Conservation (phyloP, 2,329 filamentous ascomycete genomes). For the Lachnellula arida region DNA sequence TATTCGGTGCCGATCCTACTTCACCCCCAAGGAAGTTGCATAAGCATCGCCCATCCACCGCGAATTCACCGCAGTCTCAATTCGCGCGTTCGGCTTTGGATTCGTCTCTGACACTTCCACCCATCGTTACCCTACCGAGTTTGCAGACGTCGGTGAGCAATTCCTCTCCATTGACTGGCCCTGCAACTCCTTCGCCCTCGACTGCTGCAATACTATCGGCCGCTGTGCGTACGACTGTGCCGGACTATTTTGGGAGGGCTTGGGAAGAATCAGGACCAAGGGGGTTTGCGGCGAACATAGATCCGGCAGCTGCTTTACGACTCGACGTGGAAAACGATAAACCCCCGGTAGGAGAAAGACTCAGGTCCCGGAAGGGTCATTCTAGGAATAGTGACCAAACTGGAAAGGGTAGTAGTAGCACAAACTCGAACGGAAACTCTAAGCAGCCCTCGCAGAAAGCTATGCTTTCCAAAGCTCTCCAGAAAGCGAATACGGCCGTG, state of each 20-base stretch:
- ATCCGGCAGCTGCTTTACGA: slow-evolving; percentile 12
- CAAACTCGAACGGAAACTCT: slow-evolving; percentile 32
- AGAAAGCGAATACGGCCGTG: slow-evolving; percentile 94
- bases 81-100: slow-evolving; percentile 15
- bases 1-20: slow-evolving; percentile 12
- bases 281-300: slow-evolving; percentile 20
- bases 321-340: not conserved
- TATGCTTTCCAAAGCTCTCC: slow-evolving; percentile 92
- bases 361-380: slow-evolving; percentile 32
- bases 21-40: slow-evolving; percentile 24
- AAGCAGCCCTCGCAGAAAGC: slow-evolving; percentile 75
- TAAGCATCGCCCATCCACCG: slow-evolving; percentile 23
- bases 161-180: slow-evolving; percentile 26
- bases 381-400: slow-evolving; percentile 43
- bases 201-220: slow-evolving; percentile 32
- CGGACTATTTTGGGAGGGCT: slow-evolving; percentile 29
- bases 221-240: slow-evolving; percentile 26
- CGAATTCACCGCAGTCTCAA: slow-evolving; percentile 17
- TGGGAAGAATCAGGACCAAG: slow-evolving; percentile 27
- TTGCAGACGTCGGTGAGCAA: slow-evolving; percentile 22
- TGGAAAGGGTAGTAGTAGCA: slow-evolving; percentile 43
- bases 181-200: slow-evolving; percentile 28
- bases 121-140: slow-evolving; percentile 30
- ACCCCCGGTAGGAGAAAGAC: slow-evolving; percentile 10
- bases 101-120: slow-evolving; percentile 22